A percentile compares a stretch with the other conserved stretches of the same genome.
Conservation (phyloP, 2,329 filamentous ascomycete genomes). For the Fusarium lateritium region DNA sequence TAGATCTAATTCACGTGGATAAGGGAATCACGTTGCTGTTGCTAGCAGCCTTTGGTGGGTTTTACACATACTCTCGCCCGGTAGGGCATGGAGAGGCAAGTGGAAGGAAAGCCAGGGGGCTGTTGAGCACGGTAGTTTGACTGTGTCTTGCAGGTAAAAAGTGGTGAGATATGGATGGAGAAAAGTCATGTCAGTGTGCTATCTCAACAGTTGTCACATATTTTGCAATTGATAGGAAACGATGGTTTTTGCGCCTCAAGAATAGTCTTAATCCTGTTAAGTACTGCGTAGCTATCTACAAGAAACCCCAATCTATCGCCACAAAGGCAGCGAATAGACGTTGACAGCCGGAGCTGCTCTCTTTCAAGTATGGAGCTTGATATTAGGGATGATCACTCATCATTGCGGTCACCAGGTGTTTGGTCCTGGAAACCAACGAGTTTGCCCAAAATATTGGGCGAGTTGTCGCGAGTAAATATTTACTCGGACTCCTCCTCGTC, state of each 20-base stretch:
- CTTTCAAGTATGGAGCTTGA: neutral
- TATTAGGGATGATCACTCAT: neutral
- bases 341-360: neutral
- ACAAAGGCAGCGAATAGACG: neutral
- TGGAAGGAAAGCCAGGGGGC: too few relatives aligned
- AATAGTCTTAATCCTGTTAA: neutral
- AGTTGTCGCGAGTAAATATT: neutral
- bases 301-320: neutral
- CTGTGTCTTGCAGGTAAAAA: too few relatives aligned
- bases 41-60: too few relatives aligned
- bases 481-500: neutral
- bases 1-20: too few relatives aligned
- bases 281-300: conserved; percentile 15
- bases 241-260: neutral
- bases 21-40: too few relatives aligned
- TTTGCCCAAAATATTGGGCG: neutral
- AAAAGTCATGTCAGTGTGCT: too few relatives aligned
- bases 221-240: neutral
- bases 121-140: too few relatives aligned
- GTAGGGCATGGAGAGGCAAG: too few relatives aligned
- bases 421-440: neutral
- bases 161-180: too few relatives aligned
- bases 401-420: too few relatives aligned
- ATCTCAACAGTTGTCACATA: neutral
- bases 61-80: too few relatives aligned